Evolutionary conservation across 345 rosid genomes (phyloP).

Genomic region (Alliaria petiolata): DNA sequence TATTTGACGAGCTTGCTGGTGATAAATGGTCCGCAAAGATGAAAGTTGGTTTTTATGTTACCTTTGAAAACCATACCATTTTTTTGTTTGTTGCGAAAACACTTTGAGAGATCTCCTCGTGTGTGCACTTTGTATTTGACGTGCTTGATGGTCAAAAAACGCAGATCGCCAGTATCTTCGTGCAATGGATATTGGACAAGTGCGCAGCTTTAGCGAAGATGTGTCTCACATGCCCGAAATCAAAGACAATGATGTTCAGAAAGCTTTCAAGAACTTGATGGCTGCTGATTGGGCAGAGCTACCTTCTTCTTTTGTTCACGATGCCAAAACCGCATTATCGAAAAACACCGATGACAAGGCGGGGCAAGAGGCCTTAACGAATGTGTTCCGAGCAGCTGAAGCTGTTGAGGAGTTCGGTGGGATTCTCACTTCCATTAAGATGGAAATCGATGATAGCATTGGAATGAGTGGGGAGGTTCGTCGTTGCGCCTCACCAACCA

Average conservation of each 20-base stretch:
- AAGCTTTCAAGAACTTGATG: constrained; percentile 78
- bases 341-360: constrained; percentile 60
- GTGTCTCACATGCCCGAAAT: constrained; percentile 64
- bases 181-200: constrained; percentile 41
- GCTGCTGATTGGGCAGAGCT: constrained; percentile 80
- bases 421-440: constrained; percentile 58
- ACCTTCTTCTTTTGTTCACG: constrained; percentile 43
- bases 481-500: neutral
- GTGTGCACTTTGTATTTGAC: neutral
- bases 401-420: constrained; percentile 87
- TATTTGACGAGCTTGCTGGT: neutral
- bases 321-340: constrained; percentile 58
- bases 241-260: constrained; percentile 46
- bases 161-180: constrained; percentile 46
- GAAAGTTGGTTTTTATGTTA: neutral
- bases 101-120: neutral
- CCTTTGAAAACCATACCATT: neutral
- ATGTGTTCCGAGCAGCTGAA: constrained; percentile 75
- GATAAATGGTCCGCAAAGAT: neutral
- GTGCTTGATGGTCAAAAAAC: neutral
- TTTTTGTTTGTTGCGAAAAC: neutral
- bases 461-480: constrained; percentile 92
- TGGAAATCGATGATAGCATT: constrained; percentile 87
- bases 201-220: constrained; percentile 59
- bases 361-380: constrained; percentile 68